Percentiles rank a stretch among this genome's conserved stretches.
Evolutionary conservation across 2,329 filamentous ascomycete genomes (phyloP).

Genomic region (Ceratocystis albifundus): DNA sequence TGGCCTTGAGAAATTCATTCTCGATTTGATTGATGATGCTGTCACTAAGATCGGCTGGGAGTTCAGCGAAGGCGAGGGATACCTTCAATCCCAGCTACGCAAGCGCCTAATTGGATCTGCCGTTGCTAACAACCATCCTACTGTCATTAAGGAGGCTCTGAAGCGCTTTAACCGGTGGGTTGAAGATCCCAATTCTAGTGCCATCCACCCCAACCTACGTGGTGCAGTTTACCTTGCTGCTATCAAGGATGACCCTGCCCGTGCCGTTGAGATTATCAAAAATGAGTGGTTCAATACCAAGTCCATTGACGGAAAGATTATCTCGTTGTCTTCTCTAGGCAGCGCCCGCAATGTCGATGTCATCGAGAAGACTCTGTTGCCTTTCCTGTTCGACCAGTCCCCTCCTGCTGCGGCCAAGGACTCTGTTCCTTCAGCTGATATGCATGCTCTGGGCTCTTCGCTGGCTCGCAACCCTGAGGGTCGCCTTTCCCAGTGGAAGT

Average conservation of each 20-base stretch:
- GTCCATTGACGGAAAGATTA: constrained; percentile 83
- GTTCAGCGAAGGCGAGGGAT: constrained; percentile 65
- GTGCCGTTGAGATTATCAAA: constrained; percentile 62
- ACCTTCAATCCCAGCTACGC: constrained; percentile 68
- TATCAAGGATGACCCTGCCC: constrained; percentile 56
- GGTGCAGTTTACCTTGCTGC: constrained; percentile 68
- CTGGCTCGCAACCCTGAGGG: constrained; percentile 62
- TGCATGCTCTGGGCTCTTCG: constrained; percentile 67
- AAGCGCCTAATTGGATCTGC: constrained; percentile 69
- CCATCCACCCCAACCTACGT: constrained; percentile 73
- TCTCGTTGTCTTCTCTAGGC: constrained; percentile 66
- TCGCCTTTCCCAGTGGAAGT: constrained; percentile 70
- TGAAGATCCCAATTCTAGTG: constrained; percentile 51
- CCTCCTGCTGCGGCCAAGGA: constrained; percentile 40
- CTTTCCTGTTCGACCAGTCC: constrained; percentile 64
- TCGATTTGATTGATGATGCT: constrained; percentile 63
- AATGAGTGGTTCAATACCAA: constrained; percentile 73
- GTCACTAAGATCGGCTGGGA: constrained; percentile 79
- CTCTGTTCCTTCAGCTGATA: constrained; percentile 72
- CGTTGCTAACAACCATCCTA: constrained; percentile 64
- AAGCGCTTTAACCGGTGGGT: constrained; percentile 72
- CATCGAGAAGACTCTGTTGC: constrained; percentile 53
- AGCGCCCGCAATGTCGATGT: constrained; percentile 57
- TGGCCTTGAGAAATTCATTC: constrained; percentile 64
- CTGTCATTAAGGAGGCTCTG: constrained; percentile 60